Base-by-base conservation (phyloP, 495 filamentous ascomycete genomes). In the Astrothelium subdiscretum region DNA sequence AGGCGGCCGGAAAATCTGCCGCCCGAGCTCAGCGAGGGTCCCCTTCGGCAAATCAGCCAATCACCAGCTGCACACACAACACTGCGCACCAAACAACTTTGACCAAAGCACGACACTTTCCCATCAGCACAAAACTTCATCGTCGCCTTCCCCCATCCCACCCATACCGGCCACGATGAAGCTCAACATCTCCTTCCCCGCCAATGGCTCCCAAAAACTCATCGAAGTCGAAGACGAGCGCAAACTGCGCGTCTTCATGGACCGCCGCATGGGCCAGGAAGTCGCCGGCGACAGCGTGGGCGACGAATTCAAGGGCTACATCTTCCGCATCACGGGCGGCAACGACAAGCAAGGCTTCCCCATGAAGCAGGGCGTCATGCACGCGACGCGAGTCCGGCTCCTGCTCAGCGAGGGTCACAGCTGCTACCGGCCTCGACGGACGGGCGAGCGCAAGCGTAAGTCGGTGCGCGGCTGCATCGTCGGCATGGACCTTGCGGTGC, bases 331-430 rank as follows among this genome's bases (percentile, higher is more conserved):
- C 80, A 98, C 94, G 72, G 94, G 94, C 75, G 94, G 95, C 77
- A 98, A 98, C 87, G 94, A 98, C 88, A 98, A 98, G 89, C 94
- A 98, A 82, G 94, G 94, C 81, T 98, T 98, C 83, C 94, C 94
- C 66, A 98, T 98, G 94, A 97, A 97, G 88, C 94, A 98, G 86
- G 94, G 94, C 80, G 91, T 94, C 72, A 88, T 98, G 86, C 91
- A 95, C 73, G 94, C 94, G 66, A 96, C 90, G 76, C 91, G 94
- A 89, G 95, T 97, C 78, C 87, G 88, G 69, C 88, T 98, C 65
- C 85, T 98, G 69, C 87, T 98, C 75, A 78, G 86, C 77, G 90
- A 91, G 38, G 94, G 95, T 74, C 88, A 92, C 81, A 89, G 89
- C 74, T 98, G 94, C 86, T 98, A 97, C 85, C 90, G 94, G 72